Evolutionary conservation across 441 rosid genomes (phyloP).

Genomic region (Pelargonium myrrhifolium): DNA sequence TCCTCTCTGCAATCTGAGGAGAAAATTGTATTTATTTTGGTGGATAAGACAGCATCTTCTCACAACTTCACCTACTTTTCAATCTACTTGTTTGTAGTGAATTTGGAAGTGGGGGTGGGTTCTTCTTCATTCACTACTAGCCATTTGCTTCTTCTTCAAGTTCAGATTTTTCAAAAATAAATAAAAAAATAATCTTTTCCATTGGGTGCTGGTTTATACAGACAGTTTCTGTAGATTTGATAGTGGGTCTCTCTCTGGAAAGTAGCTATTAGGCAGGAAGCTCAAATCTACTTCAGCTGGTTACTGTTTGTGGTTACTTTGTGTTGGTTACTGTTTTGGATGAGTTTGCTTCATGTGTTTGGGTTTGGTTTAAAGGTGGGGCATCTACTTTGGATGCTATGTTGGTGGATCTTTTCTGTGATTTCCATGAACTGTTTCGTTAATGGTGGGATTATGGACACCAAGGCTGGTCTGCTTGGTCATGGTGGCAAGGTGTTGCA

Average conservation of each 20-base stretch:
- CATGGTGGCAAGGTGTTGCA: constrained; percentile 50
- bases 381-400: constrained; percentile 68
- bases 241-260: constrained; percentile 35
- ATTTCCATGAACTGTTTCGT: constrained; percentile 55
- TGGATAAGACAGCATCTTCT: constrained; percentile 45
- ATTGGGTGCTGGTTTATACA: constrained; percentile 34
- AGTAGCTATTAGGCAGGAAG: constrained; percentile 20
- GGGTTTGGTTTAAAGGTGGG: constrained; percentile 76
- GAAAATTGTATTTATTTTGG: constrained; percentile 22
- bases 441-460: constrained; percentile 50
- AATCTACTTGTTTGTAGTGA: constrained; percentile 21
- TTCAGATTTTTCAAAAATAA: constrained; percentile 2
- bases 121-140: constrained; percentile 8
- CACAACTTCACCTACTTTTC: constrained; percentile 12
- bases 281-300: constrained; percentile 27
- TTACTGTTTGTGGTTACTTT: constrained; percentile 27
- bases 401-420: constrained; percentile 60
- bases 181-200: neutral
- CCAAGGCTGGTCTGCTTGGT: constrained; percentile 42
- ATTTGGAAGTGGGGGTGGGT: constrained; percentile 22
- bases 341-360: constrained; percentile 63
- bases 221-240: constrained; percentile 39
- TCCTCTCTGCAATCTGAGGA: constrained; percentile 20
- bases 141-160: constrained; percentile 14
- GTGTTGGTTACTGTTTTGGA: constrained; percentile 43